phyloP scores from a whole-genome alignment of 495 filamentous ascomycete species.

The Penicillium tannophilum region DNA sequence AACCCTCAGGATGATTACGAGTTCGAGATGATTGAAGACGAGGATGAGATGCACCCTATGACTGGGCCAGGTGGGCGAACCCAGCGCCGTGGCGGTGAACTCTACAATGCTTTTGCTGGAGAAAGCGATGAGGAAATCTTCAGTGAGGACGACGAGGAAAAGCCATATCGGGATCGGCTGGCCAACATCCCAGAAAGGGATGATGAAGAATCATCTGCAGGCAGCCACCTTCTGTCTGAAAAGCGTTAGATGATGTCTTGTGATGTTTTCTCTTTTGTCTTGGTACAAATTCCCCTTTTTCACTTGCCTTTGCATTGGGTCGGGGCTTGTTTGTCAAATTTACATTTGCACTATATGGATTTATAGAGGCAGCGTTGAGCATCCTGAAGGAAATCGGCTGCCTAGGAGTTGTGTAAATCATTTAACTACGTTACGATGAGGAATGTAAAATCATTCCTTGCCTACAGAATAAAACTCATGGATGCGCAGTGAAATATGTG shows the following conservation, averaged over 20 bases:
- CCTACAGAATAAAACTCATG: neutral
- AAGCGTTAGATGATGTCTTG: slow-evolving; percentile 19
- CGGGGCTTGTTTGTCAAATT: slow-evolving; percentile 8
- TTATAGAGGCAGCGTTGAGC: slow-evolving; percentile 6
- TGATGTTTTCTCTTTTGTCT: slow-evolving; percentile 11
- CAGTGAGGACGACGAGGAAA: slow-evolving; percentile 58
- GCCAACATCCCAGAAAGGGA: slow-evolving; percentile 28
- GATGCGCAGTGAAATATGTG: neutral
- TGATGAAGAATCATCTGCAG: slow-evolving; percentile 20
- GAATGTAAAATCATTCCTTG: slow-evolving; percentile 10
- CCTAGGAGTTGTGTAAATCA: slow-evolving; percentile 22
- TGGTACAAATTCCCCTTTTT: slow-evolving; percentile 6
- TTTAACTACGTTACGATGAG: slow-evolving; percentile 3
- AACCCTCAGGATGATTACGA: slow-evolving; percentile 85
- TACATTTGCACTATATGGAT: slow-evolving; percentile 8
- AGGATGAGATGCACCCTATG: slow-evolving; percentile 68
- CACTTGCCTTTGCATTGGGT: slow-evolving; percentile 7
- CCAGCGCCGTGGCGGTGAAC: slow-evolving; percentile 69
- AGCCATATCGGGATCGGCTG: slow-evolving; percentile 40
- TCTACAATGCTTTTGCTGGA: slow-evolving; percentile 93
- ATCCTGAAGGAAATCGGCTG: slow-evolving; percentile 10
- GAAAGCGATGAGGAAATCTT: slow-evolving; percentile 73
- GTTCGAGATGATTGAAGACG: slow-evolving; percentile 87
- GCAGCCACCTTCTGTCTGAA: slow-evolving; percentile 24
- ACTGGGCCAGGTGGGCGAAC: slow-evolving; percentile 37